A percentile compares a stretch with the other conserved stretches of the same genome.
phyloP scores from a whole-genome alignment of 2,329 filamentous ascomycete species.

The Paraphoma sp. region DNA sequence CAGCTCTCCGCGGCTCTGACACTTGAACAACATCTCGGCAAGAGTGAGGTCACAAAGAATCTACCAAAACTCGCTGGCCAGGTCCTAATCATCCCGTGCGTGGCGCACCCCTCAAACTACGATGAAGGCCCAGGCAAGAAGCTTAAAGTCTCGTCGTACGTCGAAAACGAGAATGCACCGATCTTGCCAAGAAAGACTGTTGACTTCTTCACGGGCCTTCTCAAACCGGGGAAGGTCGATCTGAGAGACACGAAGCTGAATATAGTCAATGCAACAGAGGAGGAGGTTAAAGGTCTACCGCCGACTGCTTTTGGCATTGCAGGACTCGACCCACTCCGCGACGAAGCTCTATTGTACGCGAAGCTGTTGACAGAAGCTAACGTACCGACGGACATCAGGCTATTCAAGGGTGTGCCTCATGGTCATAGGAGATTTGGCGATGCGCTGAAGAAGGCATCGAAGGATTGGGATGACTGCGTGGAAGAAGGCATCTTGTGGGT shows the following conservation, averaged over 20 bases:
- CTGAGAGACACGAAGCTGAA: conserved; percentile 42
- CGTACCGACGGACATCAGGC: conserved; percentile 56
- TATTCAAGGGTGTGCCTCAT: conserved; percentile 63
- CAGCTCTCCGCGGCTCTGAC: conserved; percentile 58
- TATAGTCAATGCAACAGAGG: conserved; percentile 38
- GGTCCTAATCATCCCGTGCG: conserved; percentile 44
- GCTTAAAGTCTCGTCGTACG: conserved; percentile 52
- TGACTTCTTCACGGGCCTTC: conserved; percentile 36
- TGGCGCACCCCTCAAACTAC: conserved; percentile 50
- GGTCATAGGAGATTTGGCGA: conserved; percentile 57
- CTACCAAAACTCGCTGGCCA: conserved; percentile 56
- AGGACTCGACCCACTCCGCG: conserved; percentile 58
- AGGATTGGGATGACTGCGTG: conserved; percentile 53
- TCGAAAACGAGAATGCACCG: conserved; percentile 55
- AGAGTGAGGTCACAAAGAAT: conserved; percentile 32
- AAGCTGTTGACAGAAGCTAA: conserved; percentile 51
- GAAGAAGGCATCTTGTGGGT: conserved; percentile 55
- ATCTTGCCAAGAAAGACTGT: conserved; percentile 51
- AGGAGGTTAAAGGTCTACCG: conserved; percentile 53
- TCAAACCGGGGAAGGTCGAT: conserved; percentile 30
- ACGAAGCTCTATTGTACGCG: conserved; percentile 58
- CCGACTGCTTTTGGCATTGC: conserved; percentile 58
- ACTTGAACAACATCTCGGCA: conserved; percentile 53
- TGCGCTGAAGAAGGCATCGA: conserved; percentile 44
- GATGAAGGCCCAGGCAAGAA: conserved; percentile 44